Percentiles rank a stretch among this genome's conserved stretches.
Conservation (phyloP, 2,329 filamentous ascomycete species). For the Tolypocladium ovalisporum region DNA sequence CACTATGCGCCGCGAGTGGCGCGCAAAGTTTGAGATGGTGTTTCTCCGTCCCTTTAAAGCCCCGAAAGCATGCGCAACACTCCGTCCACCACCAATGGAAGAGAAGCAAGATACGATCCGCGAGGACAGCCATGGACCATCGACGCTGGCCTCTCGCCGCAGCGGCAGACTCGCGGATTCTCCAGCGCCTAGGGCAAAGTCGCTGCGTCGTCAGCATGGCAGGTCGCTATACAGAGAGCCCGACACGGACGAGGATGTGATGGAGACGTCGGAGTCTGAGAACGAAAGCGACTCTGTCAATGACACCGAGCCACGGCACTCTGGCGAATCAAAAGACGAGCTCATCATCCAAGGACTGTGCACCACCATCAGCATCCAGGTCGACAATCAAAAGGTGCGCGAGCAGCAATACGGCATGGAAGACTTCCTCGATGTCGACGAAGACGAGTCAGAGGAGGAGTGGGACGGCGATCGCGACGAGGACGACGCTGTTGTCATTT, state of each 20-base stretch:
- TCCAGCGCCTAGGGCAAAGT: slow-evolving; percentile 7
- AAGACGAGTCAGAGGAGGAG: slow-evolving; percentile 44
- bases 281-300: slow-evolving; percentile 5
- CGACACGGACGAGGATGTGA: slow-evolving; percentile 33
- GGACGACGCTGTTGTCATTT: slow-evolving; percentile 21
- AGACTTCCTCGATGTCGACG: slow-evolving; percentile 55
- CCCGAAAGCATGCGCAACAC: slow-evolving; percentile 20
- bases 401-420: slow-evolving; percentile 60
- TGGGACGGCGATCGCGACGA: slow-evolving; percentile 47
- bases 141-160: slow-evolving; percentile 20
- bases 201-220: slow-evolving; percentile 6
- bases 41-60: slow-evolving; percentile 43
- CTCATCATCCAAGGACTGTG: slow-evolving; percentile 56
- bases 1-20: slow-evolving; percentile 69
- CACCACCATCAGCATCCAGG: slow-evolving; percentile 56
- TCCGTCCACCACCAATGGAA: slow-evolving; percentile 9
- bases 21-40: slow-evolving; percentile 54
- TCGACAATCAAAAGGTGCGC: slow-evolving; percentile 65
- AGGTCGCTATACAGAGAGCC: slow-evolving; percentile 30
- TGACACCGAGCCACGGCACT: not conserved
- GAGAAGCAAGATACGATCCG: not conserved
- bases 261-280: slow-evolving; percentile 11
- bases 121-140: slow-evolving; percentile 9
- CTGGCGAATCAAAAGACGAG: not conserved
- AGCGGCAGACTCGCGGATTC: slow-evolving; percentile 24